phyloP scores from a whole-genome alignment of 2,329 filamentous ascomycete species.

The Sclerotinia subarctica region DNA sequence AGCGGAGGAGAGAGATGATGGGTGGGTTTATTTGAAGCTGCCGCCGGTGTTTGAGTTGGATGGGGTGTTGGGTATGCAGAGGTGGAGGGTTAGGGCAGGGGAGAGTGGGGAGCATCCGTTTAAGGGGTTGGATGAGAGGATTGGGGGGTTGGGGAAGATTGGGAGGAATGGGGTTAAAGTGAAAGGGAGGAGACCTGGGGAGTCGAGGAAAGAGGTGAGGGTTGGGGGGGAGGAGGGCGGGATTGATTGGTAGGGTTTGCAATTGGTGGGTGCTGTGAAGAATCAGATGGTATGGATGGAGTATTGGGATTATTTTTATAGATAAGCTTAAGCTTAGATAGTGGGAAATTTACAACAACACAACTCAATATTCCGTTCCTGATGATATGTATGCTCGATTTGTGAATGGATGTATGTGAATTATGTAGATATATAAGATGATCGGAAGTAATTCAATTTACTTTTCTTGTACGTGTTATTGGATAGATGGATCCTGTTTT shows the following conservation, averaged over 20 bases:
- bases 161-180: conserved; percentile 3
- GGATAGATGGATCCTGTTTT: too few relatives aligned
- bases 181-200: conserved; percentile 6
- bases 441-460: too few relatives aligned
- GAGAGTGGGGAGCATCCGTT: conserved; percentile 48
- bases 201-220: neutral
- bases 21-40: conserved; percentile 74
- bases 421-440: too few relatives aligned
- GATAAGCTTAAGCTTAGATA: too few relatives aligned
- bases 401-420: too few relatives aligned
- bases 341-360: too few relatives aligned
- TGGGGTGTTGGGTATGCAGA: conserved; percentile 69
- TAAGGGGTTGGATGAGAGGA: conserved; percentile 37
- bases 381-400: too few relatives aligned
- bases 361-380: too few relatives aligned
- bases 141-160: neutral
- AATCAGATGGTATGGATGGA: too few relatives aligned
- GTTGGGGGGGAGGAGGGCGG: neutral
- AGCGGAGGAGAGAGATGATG: conserved; percentile 71
- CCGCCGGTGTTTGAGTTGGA: conserved; percentile 81
- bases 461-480: too few relatives aligned
- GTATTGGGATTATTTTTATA: too few relatives aligned
- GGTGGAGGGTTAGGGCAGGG: conserved; percentile 73
- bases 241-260: conserved; percentile 10
- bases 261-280: too few relatives aligned